Evolutionary conservation across 495 filamentous ascomycete genomes (phyloP).

Genomic region (Penicillium parvum): DNA sequence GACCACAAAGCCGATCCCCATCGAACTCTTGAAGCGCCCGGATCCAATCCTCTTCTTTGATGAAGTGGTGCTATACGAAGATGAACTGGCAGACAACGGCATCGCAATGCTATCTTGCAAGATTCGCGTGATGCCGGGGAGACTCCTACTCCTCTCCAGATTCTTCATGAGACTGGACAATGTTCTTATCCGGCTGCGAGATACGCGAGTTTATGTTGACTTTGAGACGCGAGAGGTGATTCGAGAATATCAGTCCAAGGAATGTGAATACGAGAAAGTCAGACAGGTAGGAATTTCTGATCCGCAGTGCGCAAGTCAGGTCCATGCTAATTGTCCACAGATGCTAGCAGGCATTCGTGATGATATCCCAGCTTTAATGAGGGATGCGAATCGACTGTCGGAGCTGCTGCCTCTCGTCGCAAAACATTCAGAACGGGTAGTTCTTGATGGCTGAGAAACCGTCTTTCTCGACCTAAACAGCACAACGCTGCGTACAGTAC

Average conservation of each 20-base stretch:
- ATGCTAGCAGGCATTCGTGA: conserved; percentile 66
- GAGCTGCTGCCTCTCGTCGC: conserved; percentile 70
- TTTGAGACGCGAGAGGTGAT: conserved; percentile 78
- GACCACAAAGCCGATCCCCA: conserved; percentile 63
- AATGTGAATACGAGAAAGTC: conserved; percentile 72
- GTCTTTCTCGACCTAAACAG: not conserved
- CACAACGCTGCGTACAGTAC: too few species aligned
- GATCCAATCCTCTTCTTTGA: conserved; percentile 96
- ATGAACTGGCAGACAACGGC: conserved; percentile 96
- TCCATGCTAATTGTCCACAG: conserved; percentile 38
- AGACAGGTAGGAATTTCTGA: conserved; percentile 53
- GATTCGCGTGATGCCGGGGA: conserved; percentile 81
- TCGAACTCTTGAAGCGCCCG: conserved; percentile 74
- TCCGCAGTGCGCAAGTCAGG: not conserved
- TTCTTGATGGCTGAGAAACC: conserved; percentile 15
- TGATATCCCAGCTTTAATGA: conserved; percentile 70
- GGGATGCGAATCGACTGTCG: conserved; percentile 77
- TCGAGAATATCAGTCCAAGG: conserved; percentile 80
- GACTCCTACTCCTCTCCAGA: conserved; percentile 78
- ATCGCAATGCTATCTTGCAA: conserved; percentile 85
- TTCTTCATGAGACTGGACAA: conserved; percentile 92
- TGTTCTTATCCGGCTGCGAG: conserved; percentile 78
- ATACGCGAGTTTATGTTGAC: conserved; percentile 90
- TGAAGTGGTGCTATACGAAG: conserved; percentile 92
- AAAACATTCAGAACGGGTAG: conserved; percentile 43